Percentiles rank a stretch among this genome's conserved stretches.
Evolutionary conservation across 2,329 filamentous ascomycete genomes (phyloP).

Genomic region (Boeremia exigua): DNA sequence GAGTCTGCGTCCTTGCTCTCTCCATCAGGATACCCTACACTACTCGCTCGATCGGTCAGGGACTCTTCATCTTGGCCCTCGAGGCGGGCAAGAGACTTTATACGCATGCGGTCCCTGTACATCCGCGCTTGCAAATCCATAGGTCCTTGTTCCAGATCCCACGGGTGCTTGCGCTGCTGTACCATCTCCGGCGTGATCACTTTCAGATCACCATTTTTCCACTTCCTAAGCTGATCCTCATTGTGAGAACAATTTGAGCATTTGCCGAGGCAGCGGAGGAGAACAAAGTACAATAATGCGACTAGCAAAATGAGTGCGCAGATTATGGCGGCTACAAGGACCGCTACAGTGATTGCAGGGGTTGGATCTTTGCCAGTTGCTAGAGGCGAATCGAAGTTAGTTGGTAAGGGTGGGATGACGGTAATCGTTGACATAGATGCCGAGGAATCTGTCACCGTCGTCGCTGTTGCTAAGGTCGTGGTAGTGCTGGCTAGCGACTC

Average conservation of each 20-base stretch:
- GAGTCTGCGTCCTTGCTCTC: background rate
- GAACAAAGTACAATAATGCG: slow-evolving; percentile 1
- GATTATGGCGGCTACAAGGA: background rate
- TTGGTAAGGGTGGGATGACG: background rate
- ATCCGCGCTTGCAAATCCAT: background rate
- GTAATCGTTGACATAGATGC: background rate
- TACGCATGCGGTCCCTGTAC: background rate
- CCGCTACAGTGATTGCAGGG: background rate
- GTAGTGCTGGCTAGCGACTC: background rate
- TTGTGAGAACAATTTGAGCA: background rate
- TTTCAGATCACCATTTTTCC: background rate
- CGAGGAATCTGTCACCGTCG: background rate
- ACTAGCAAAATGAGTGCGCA: background rate
- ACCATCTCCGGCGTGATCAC: background rate
- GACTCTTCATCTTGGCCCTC: background rate
- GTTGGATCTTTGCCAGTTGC: background rate
- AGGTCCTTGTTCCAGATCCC: background rate
- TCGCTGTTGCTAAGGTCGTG: background rate
- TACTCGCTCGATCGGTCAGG: no score
- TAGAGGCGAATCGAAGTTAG: background rate
- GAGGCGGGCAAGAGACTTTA: background rate
- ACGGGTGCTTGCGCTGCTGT: background rate
- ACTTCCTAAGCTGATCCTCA: background rate
- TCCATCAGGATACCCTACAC: background rate
- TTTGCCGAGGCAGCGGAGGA: background rate